Evolutionary conservation across 257 asterid genomes (phyloP), one percentile per base, ranked within the genome.

Genomic region (Gentiana dahurica): DNA sequence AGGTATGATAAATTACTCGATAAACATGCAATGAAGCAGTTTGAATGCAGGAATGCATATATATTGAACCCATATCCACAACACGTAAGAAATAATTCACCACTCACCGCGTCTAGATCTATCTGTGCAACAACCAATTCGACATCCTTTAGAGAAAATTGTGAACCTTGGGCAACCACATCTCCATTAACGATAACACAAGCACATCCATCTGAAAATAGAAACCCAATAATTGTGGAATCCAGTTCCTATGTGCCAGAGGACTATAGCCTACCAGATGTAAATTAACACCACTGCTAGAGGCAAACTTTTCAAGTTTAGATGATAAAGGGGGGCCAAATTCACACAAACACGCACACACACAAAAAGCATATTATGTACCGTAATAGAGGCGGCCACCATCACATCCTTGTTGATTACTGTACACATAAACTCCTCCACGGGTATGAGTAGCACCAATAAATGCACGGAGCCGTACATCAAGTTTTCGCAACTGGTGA

Each of bases 391-490:
- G 90, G 64, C 95, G 98, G 54, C 95, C 80, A 36, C 98, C 98
- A 73, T 91, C 98, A 65, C 98, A 91, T 73, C 98, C 98, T 70
- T 85, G 95, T 49, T 83, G 98, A 81, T 87, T 91, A 69, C 95
- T 83, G 58, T 91, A 91, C 95, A 91, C 77, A 75, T 91, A 87
- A 67, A 91, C 95, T 64, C 98, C 98, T 61, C 97, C 98, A 64
- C 97, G 95, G 53, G 89, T 83, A 78, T 81, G 81, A n/a, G 95
- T 91, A 62, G 98, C 97, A 61, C 94, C 88, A 49, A 87, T 80
- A 71, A 87, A 75, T 65, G 98, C 81, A 75, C 86, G 93, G 55
- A 87, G 82, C 55, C 97, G 89, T 59, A 88, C 53, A 79, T 91
- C 94, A 62, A 88, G 94, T 76, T 91, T 91, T 54, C 98, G 75